Evolutionary conservation across 2,329 filamentous ascomycete species (phyloP).

Genomic region (Trichoderma sp.): DNA sequence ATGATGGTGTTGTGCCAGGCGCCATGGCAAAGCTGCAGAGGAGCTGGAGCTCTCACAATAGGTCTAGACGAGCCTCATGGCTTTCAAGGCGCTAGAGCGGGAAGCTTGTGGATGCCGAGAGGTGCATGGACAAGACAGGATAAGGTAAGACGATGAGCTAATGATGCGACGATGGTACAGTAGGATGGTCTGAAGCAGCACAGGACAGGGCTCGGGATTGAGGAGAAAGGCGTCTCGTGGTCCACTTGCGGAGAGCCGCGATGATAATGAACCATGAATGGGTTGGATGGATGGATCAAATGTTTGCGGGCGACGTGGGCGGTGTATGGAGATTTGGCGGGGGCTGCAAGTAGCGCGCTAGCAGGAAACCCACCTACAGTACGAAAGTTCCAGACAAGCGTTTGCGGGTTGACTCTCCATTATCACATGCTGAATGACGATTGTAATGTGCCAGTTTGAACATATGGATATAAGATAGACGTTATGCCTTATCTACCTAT

Average conservation of each 20-base stretch:
- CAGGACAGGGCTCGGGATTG: neutral
- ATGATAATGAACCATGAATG: neutral
- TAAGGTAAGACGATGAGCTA: neutral
- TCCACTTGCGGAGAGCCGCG: too few relatives aligned
- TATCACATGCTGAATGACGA: neutral
- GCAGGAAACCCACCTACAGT: neutral
- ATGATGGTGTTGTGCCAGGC: constrained; percentile 7
- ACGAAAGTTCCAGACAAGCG: neutral
- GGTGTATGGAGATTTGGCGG: neutral
- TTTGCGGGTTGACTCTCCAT: neutral
- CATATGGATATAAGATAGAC: too few relatives aligned
- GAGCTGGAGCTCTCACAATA: neutral
- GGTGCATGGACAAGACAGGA: neutral
- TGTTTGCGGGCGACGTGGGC: neutral
- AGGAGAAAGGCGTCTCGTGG: neutral
- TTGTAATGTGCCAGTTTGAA: too few relatives aligned
- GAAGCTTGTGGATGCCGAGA: neutral
- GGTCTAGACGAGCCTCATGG: constrained; percentile 10
- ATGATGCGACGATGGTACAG: neutral
- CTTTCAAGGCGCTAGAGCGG: constrained; percentile 3
- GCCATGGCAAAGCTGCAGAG: neutral
- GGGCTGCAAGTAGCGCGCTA: neutral
- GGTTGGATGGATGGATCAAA: neutral
- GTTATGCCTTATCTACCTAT: neutral
- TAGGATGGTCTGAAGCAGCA: neutral